Base-by-base conservation (phyloP, 768 basidiomycete genomes). In the Tephrocybe sp. region DNA sequence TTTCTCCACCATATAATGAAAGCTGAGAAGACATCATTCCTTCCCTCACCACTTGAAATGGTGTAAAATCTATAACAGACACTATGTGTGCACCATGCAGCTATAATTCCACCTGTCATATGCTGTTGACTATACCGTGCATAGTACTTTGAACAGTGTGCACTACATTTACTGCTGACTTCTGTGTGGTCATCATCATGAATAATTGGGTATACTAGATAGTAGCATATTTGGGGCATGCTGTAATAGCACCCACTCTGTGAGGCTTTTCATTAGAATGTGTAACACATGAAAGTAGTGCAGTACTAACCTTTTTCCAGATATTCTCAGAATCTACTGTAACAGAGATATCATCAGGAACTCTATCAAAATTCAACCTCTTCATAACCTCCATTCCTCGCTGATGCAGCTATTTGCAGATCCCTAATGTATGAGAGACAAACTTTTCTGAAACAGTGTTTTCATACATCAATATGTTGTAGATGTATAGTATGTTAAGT, bases 51-150 rank as follows among this genome's bases (percentile, higher is more conserved):
- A 6, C 33, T 23, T 1, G 57, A 54, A 20, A 61, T 56, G 41
- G 49, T 60, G 26, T 62, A 57, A 32, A 58, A 62, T 0, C 61
- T 59, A 55, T 62, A 62, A 50, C 26, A 26, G 7, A 26, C 26
- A 26, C 26, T 26, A 7, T 26, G 26, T 26, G 26, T 26, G 26
- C 26, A 62, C 62, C 60, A 63, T 1, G 40, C 57, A 11, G 32
- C 44, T 60, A 63, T 61, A 1, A 63, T 58, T 4, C 62, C 60
- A 1, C 62, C 62, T 1, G 60, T 63, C 5, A 61, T 31, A 2
- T 39, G 8, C 23, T 45, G 26, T 31, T 57, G 40, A 1, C 57
- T 58, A 43, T 63, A 63, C n/a, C 54, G 38, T 0, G 40, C 34
- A 23, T 59, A 61, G 32, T 59, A 63, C 38, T 62, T 63, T 0